Conservation (phyloP, 2,329 filamentous ascomycete genomes). For the Penicillium sumatraense region DNA sequence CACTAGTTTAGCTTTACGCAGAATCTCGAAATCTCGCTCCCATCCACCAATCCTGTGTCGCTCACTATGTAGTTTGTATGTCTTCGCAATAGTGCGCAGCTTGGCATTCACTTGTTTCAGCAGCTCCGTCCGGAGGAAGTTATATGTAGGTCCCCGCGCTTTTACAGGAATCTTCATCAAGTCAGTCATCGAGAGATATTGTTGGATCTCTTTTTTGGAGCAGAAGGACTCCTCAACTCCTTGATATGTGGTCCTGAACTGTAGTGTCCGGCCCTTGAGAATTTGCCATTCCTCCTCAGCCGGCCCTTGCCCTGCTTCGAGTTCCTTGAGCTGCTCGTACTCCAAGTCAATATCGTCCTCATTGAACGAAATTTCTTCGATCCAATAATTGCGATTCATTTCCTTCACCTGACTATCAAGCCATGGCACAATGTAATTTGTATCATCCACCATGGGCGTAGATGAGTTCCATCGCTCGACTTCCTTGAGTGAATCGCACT, state of each 20-base stretch:
- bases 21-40: constrained; percentile 63
- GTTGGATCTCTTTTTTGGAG: constrained; percentile 41
- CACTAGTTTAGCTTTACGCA: constrained; percentile 64
- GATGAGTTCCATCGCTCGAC: neutral
- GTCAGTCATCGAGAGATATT: constrained; percentile 50
- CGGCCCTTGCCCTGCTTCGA: constrained; percentile 61
- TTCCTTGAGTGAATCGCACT: constrained; percentile 51
- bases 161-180: constrained; percentile 63
- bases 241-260: constrained; percentile 48
- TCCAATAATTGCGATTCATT: constrained; percentile 50
- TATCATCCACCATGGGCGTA: constrained; percentile 53
- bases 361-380: constrained; percentile 58
- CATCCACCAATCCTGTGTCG: constrained; percentile 62
- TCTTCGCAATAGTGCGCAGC: constrained; percentile 56
- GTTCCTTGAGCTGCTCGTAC: constrained; percentile 63
- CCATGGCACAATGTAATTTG: constrained; percentile 58
- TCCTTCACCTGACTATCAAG: constrained; percentile 57
- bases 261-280: constrained; percentile 53
- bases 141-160: constrained; percentile 69
- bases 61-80: constrained; percentile 56
- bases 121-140: constrained; percentile 61
- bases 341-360: constrained; percentile 66
- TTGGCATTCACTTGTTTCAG: constrained; percentile 53
- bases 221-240: constrained; percentile 21
- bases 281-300: constrained; percentile 60